Base-by-base conservation (phyloP, 2,329 filamentous ascomycete genomes). In the Pseudocercospora fijiensis region DNA sequence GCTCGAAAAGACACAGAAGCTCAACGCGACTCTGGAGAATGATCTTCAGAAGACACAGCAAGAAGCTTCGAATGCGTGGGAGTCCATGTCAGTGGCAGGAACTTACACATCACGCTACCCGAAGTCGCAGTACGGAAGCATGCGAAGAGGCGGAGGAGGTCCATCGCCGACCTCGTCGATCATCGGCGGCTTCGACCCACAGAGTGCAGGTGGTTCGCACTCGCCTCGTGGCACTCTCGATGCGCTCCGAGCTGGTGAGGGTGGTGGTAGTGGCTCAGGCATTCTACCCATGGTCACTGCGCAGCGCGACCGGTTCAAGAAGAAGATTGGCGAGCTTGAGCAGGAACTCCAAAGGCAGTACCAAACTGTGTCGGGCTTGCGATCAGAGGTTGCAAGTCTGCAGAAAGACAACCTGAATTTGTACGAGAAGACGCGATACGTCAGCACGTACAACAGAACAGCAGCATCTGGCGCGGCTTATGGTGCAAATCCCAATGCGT, bases 251-350 rank as follows among this genome's bases (percentile, higher is more conserved):
- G 84, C 83, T 1, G 90, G 92, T 53, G 85, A 88, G 66, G 82
- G 88, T 8, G 84, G 89, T 61, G 90, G 90, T 30, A 85, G 90
- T 60, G 91, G 91, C 1, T 91, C 91, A 10, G 68, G 66, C 0
- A 97, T 99, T 68, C 82, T 99, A 24, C 96, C 95, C 33, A 99
- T 99, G 96, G 90, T 99, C 58, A 96, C 95, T 33, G 95, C 96
- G 1, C 96, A 99, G 79, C 89, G 95, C 66, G 95, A 99, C 78
- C 91, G 95, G 58, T 99, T 98, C 85, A 98, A 97, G 83, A 92
- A 96, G 82, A 91, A 93, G 74, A 98, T 96, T 69, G 81, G 87
- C 0, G 90, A 99, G 76, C 86, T 99, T 22, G 95, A 98, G 78
- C 86, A 90, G 65, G 94, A 98, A 74, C 82, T 98, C 9, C 92